These are phyloP conservation scores for Cicer yamashitae DNA, from an alignment of 306 rosid genomes.

Conservation along the genomic window DNA sequence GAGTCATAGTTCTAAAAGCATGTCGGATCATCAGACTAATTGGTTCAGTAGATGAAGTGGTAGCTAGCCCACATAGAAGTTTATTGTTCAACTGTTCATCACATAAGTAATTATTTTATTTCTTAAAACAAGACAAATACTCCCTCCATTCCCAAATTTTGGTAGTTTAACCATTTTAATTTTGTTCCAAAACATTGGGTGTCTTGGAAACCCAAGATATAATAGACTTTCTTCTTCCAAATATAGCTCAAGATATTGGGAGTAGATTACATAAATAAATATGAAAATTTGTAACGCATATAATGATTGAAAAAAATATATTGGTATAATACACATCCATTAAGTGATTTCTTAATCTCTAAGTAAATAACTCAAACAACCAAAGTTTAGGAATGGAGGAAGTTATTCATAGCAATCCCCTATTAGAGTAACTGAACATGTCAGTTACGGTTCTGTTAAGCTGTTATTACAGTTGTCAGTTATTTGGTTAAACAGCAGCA, in stretches of 20 bases:
- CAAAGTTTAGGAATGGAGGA: not conserved
- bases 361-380: not conserved
- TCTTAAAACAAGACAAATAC: constrained; percentile 20
- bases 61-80: constrained; percentile 1
- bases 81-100: not conserved
- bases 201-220: not conserved
- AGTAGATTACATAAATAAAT: no score
- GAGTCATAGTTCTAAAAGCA: no score
- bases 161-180: not conserved
- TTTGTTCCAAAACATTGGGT: not conserved
- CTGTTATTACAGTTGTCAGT: not conserved
- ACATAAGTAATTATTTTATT: constrained; percentile 32
- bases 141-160: not conserved
- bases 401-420: constrained; percentile 22
- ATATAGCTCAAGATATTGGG: not conserved
- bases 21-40: constrained; percentile 1
- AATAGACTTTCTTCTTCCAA: not conserved
- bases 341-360: not conserved
- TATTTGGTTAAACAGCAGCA: not conserved
- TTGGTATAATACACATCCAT: not conserved
- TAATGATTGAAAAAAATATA: not conserved
- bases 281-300: not conserved
- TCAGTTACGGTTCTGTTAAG: not conserved
- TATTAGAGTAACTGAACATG: not conserved
- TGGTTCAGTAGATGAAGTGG: constrained; percentile 22